Conservation (phyloP, 129 eudicot species). For the Helianthus tuberosus region DNA sequence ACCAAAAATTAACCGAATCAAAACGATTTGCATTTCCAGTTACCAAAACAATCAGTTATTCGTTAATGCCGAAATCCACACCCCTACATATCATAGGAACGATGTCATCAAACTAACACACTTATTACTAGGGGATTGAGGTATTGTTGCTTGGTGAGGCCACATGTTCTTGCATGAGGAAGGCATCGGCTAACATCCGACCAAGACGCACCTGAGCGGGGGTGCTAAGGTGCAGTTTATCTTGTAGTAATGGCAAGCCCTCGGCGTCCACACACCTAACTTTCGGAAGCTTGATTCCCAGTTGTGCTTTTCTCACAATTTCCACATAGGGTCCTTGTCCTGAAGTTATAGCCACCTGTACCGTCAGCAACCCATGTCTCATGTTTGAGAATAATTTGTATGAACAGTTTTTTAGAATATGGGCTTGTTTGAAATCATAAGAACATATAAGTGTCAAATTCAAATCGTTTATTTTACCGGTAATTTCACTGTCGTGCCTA, state of each 20-base stretch:
- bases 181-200: constrained; percentile 65
- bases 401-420: too few species aligned
- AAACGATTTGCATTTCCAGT: too few species aligned
- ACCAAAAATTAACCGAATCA: too few species aligned
- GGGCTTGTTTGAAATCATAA: too few species aligned
- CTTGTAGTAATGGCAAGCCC: constrained; percentile 56
- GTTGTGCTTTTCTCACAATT: constrained; percentile 66
- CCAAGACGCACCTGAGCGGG: constrained; percentile 72
- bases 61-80: too few species aligned
- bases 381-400: too few species aligned
- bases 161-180: constrained; percentile 29
- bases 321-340: constrained; percentile 60
- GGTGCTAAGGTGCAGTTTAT: constrained; percentile 66
- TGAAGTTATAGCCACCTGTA: constrained; percentile 77
- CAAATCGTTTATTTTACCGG: too few species aligned
- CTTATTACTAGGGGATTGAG: not conserved
- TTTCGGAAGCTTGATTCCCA: constrained; percentile 50
- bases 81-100: too few species aligned
- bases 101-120: not conserved
- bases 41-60: too few species aligned
- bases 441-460: too few species aligned
- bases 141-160: not conserved
- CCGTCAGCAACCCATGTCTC: not conserved
- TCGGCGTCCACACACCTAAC: constrained; percentile 73
- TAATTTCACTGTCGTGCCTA: too few species aligned